Conservation (phyloP, 768 basidiomycete genomes). For the Phaeolepiota aurea region DNA sequence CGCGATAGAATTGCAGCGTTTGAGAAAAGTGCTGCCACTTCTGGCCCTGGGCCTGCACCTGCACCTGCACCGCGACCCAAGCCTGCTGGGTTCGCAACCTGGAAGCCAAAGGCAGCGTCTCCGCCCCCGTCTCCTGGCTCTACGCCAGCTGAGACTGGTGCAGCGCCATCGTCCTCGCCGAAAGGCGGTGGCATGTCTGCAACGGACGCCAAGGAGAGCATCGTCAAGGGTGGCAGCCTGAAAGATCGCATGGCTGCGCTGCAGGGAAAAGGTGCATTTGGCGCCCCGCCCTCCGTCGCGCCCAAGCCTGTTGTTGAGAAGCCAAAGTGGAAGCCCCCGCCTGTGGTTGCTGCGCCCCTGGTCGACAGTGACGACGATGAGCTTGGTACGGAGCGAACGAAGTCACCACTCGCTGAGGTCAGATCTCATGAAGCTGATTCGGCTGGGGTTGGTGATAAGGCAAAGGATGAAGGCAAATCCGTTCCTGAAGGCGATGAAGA, state of each 20-base stretch:
- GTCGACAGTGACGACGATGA: slow-evolving; percentile 30
- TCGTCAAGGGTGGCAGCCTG: slow-evolving; percentile 70
- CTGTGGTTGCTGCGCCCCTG: slow-evolving; percentile 35
- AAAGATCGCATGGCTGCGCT: slow-evolving; percentile 95
- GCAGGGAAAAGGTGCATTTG: slow-evolving; percentile 78
- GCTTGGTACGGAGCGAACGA: slow-evolving; percentile 10
- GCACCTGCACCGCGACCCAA: slow-evolving; percentile 55
- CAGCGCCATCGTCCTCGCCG: slow-evolving; percentile 15
- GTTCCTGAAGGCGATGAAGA: slow-evolving; percentile 20
- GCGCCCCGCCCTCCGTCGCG: slow-evolving; percentile 41
- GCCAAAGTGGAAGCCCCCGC: slow-evolving; percentile 86
- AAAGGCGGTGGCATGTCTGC: slow-evolving; percentile 59
- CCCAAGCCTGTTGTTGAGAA: slow-evolving; percentile 58
- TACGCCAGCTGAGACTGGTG: slow-evolving; percentile 3
- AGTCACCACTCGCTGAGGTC: slow-evolving; percentile 24
- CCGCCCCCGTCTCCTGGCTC: slow-evolving; percentile 33
- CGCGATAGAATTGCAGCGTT: slow-evolving; percentile 87
- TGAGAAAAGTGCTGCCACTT: slow-evolving; percentile 52
- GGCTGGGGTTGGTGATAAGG: slow-evolving; percentile 5
- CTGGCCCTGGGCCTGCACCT: slow-evolving; percentile 27
- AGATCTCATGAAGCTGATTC: slow-evolving; percentile 8
- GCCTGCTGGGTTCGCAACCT: slow-evolving; percentile 49
- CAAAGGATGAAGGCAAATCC: slow-evolving; percentile 6
- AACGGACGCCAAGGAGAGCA: slow-evolving; percentile 82
- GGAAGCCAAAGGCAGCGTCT: slow-evolving; percentile 61